Conservation (phyloP, 352 stramenopile species). For the Saprolegnia parasitica region DNA sequence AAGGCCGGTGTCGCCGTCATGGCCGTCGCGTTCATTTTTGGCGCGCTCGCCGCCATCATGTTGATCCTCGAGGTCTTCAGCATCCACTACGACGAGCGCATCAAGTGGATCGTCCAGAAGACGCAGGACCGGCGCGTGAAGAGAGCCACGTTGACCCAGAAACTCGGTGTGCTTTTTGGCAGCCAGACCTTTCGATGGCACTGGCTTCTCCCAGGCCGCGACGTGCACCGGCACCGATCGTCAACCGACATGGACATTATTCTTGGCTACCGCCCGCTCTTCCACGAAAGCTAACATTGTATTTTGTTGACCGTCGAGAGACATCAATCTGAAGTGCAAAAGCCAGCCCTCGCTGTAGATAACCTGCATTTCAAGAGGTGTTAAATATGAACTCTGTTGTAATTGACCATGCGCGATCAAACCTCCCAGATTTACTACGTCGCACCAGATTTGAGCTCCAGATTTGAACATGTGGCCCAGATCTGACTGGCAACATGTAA, state of each 20-base stretch:
- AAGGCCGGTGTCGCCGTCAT: conserved; percentile 61
- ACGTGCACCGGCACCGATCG: conserved; percentile 38
- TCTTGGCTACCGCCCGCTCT: conserved; percentile 37
- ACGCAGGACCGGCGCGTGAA: conserved; percentile 42
- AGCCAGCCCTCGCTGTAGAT: no score
- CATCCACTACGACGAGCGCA: conserved; percentile 58
- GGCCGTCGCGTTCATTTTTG: conserved; percentile 60
- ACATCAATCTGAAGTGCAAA: no score
- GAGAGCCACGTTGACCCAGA: conserved; percentile 48
- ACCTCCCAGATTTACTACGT: no score
- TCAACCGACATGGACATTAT: conserved; percentile 59
- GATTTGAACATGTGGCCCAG: no score
- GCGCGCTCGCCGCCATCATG: conserved; percentile 73
- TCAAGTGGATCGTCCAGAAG: conserved; percentile 30
- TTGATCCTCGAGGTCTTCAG: conserved; percentile 73
- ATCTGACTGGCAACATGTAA: no score
- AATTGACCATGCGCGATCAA: no score
- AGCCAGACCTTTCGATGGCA: conserved; percentile 58
- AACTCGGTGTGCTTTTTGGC: conserved; percentile 72
- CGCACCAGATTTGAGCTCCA: no score
- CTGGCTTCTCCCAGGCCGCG: conserved; percentile 53
- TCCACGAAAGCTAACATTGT: no score
- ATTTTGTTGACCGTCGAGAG: no score
- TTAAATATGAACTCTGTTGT: no score
- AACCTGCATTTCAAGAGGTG: no score